Conservation (phyloP, 23 red algal species). For the Gracilaria domingensis region DNA sequence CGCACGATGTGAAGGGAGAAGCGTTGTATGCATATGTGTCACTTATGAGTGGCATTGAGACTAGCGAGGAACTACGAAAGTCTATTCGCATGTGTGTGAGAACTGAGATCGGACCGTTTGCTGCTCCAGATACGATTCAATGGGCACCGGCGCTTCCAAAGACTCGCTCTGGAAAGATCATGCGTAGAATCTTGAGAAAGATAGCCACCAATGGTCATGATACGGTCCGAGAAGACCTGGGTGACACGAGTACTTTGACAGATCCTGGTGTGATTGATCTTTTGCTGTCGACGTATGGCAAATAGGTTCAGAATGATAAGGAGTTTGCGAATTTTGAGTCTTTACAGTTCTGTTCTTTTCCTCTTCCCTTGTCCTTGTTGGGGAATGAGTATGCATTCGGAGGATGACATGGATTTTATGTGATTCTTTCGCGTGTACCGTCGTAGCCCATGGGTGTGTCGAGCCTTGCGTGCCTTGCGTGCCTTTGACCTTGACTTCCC, state of each 20-base stretch:
- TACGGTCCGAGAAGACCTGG: slow-evolving; percentile 63
- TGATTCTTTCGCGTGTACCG: neutral
- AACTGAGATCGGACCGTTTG: slow-evolving; percentile 92
- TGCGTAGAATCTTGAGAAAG: slow-evolving; percentile 96
- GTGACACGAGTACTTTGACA: slow-evolving; percentile 92
- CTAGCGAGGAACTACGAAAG: slow-evolving; percentile 69
- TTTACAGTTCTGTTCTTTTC: neutral
- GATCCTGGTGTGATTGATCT: slow-evolving; percentile 89
- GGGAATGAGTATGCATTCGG: neutral
- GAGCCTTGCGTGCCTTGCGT: too few relatives aligned
- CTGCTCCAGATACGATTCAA: slow-evolving; percentile 84
- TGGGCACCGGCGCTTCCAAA: slow-evolving; percentile 96
- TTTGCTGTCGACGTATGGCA: slow-evolving; percentile 75
- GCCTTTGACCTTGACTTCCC: neutral
- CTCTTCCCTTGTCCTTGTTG: neutral
- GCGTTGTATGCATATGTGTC: slow-evolving; percentile 94
- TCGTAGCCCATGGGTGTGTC: too few relatives aligned
- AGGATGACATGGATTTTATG: neutral
- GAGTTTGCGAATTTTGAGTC: neutral
- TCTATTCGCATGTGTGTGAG: slow-evolving; percentile 70
- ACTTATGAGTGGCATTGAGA: slow-evolving; percentile 72
- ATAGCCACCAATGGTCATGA: slow-evolving; percentile 70
- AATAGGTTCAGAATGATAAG: slow-evolving; percentile 15
- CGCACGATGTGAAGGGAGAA: slow-evolving; percentile 97
- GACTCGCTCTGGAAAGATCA: slow-evolving; percentile 99